These are phyloP conservation scores for Parafenestella ontariensis DNA, from an alignment of 2,329 filamentous ascomycete genomes.

Conservation along the genomic window DNA sequence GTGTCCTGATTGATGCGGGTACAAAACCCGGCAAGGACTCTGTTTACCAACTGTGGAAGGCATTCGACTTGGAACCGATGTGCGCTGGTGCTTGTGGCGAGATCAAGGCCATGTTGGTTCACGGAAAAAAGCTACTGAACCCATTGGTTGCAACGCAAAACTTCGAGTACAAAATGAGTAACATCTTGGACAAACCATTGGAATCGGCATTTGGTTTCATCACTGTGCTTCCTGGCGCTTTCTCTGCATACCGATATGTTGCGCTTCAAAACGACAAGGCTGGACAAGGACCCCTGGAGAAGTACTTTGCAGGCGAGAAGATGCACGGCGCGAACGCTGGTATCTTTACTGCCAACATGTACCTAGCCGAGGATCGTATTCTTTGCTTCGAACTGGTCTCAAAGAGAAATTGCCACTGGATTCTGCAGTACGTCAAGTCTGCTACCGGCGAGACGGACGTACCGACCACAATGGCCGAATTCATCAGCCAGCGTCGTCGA, in stretches of 20 bases:
- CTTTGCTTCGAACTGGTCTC: slow-evolving; percentile 98
- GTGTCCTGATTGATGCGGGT: slow-evolving; percentile 93
- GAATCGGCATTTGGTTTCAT: slow-evolving; percentile 99
- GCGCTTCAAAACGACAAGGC: slow-evolving; percentile 97
- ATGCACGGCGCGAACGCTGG: slow-evolving; percentile 92
- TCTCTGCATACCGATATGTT: slow-evolving; percentile 96
- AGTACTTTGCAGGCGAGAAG: slow-evolving; percentile 97
- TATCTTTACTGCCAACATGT: slow-evolving; percentile 99
- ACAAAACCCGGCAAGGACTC: slow-evolving; percentile 93
- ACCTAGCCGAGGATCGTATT: slow-evolving; percentile 97
- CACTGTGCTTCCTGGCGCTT: slow-evolving; percentile 92
- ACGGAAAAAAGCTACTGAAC: slow-evolving; percentile 87
- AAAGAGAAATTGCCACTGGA: slow-evolving; percentile 97
- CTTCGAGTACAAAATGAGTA: slow-evolving; percentile 99
- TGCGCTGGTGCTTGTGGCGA: slow-evolving; percentile 97
- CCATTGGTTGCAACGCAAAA: slow-evolving; percentile 96
- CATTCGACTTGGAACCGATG: slow-evolving; percentile 96
- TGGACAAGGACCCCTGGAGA: slow-evolving; percentile 88
- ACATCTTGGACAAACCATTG: slow-evolving; percentile 96
- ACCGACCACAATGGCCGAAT: slow-evolving; percentile 89
- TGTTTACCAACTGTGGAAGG: slow-evolving; percentile 98
- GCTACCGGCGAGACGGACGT: slow-evolving; percentile 97
- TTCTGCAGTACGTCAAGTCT: slow-evolving; percentile 97
- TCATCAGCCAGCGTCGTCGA: slow-evolving; percentile 92
- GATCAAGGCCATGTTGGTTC: slow-evolving; percentile 96